Conservation (phyloP, 108 stramenopile genomes). For the Cylindrotheca fusiformis region DNA sequence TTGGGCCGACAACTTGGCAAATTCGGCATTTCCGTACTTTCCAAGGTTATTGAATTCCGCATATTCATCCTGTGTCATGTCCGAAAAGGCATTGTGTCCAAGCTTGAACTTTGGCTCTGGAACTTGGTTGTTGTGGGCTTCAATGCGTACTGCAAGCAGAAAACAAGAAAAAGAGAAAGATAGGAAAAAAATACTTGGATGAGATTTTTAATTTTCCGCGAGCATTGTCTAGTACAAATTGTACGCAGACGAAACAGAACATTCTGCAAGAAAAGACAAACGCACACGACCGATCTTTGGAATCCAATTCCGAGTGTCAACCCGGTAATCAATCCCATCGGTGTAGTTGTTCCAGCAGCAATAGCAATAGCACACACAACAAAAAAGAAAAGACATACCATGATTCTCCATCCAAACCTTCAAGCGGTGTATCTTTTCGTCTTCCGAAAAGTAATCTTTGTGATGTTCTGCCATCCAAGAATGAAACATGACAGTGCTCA, state of each 20-base stretch:
- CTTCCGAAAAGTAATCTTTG: slow-evolving; percentile 51
- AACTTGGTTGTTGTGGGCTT: slow-evolving; percentile 78
- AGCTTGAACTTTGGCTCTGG: slow-evolving; percentile 59
- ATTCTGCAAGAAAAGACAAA: neutral
- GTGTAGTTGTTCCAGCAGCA: slow-evolving; percentile 2
- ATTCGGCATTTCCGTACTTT: slow-evolving; percentile 23
- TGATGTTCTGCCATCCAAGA: slow-evolving; percentile 49
- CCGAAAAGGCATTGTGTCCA: slow-evolving; percentile 91
- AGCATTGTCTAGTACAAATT: neutral
- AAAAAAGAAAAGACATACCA: slow-evolving; percentile 48
- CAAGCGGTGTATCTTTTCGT: slow-evolving; percentile 43
- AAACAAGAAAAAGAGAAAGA: neutral
- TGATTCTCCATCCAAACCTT: slow-evolving; percentile 77
- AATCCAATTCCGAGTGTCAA: slow-evolving; percentile 1
- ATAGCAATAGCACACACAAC: slow-evolving; percentile 3
- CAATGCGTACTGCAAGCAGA: slow-evolving; percentile 61
- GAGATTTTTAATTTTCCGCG: neutral
- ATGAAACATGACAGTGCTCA: slow-evolving; percentile 9
- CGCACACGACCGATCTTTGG: neutral
- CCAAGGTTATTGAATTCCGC: slow-evolving; percentile 54
- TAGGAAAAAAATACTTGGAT: neutral
- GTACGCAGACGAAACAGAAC: neutral
- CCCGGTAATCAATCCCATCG: neutral
- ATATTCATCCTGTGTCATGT: slow-evolving; percentile 91
- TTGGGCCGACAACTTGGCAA: slow-evolving; percentile 28